phyloP scores from a whole-genome alignment of 2,329 filamentous ascomycete genomes.

The Anthostomella pinea region DNA sequence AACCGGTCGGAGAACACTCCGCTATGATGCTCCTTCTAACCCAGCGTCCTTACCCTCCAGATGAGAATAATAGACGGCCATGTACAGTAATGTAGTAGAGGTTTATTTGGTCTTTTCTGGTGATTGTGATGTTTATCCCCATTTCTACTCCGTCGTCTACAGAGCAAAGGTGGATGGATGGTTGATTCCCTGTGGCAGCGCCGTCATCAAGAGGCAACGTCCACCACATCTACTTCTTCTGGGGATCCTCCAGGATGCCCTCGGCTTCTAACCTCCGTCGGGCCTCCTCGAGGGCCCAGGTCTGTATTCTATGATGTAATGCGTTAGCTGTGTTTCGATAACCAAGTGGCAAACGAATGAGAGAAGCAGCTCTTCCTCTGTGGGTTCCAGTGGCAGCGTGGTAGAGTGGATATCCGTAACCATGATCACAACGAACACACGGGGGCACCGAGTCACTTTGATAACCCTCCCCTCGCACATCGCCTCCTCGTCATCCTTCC shows the following conservation, averaged over 20 bases:
- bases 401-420: too few relatives aligned
- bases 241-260: constrained; percentile 82
- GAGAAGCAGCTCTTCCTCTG: too few relatives aligned
- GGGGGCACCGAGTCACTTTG: too few relatives aligned
- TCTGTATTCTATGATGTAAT: constrained; percentile 77
- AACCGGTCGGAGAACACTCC: constrained; percentile 13
- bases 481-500: constrained; percentile 1
- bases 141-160: neutral
- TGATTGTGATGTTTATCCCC: too few relatives aligned
- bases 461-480: too few relatives aligned
- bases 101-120: neutral
- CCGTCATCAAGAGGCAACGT: too few relatives aligned
- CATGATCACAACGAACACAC: too few relatives aligned
- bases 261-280: constrained; percentile 92
- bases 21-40: constrained; percentile 21
- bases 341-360: neutral
- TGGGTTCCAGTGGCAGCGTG: too few relatives aligned
- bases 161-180: too few relatives aligned
- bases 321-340: constrained; percentile 25
- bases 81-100: neutral
- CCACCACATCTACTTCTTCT: constrained; percentile 47
- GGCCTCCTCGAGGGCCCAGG: constrained; percentile 97
- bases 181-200: too few relatives aligned
- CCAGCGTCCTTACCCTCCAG: constrained; percentile 5
- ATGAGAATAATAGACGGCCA: constrained; percentile 3